phyloP scores from a whole-genome alignment of 1,139 yeast genomes.

The Spathaspora sp. region DNA sequence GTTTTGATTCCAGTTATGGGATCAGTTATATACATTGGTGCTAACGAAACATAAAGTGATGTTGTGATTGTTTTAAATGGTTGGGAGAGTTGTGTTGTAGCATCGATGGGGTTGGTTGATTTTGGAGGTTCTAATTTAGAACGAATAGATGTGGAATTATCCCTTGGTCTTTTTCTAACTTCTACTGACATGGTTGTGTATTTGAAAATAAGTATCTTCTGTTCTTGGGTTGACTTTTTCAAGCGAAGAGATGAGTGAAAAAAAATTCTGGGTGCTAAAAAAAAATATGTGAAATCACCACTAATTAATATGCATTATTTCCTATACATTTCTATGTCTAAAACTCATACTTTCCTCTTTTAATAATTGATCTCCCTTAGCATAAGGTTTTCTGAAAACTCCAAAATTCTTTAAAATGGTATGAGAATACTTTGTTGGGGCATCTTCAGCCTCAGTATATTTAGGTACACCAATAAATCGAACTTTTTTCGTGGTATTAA shows the following conservation, averaged over 20 bases:
- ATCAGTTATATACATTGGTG: slow-evolving; percentile 69
- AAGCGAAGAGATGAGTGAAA: slow-evolving; percentile 3
- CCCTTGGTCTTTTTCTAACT: slow-evolving; percentile 12
- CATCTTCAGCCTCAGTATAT: slow-evolving; percentile 55
- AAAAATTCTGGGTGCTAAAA: not conserved
- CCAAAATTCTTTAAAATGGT: slow-evolving; percentile 50
- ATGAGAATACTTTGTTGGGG: slow-evolving; percentile 49
- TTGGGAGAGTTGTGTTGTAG: slow-evolving; percentile 45
- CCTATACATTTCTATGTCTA: slow-evolving; percentile 22
- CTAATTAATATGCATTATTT: not conserved
- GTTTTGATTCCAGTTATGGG: slow-evolving; percentile 78
- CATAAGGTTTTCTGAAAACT: slow-evolving; percentile 30
- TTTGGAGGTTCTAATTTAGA: not conserved
- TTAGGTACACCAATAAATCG: slow-evolving; percentile 54
- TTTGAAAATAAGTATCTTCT: not conserved
- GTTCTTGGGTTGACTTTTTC: not conserved
- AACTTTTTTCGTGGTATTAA: slow-evolving; percentile 35
- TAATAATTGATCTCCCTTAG: slow-evolving; percentile 43
- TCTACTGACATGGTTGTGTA: slow-evolving; percentile 15
- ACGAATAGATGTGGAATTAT: slow-evolving; percentile 1
- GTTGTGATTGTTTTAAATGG: slow-evolving; percentile 69
- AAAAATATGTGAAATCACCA: not conserved
- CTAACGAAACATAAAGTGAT: slow-evolving; percentile 75
- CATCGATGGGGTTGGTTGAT: slow-evolving; percentile 30
- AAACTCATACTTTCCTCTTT: slow-evolving; percentile 56